A percentile compares a stretch with the other conserved stretches of the same genome.
Conservation (phyloP, 257 asterid genomes). For the Solanum chmielewskii region DNA sequence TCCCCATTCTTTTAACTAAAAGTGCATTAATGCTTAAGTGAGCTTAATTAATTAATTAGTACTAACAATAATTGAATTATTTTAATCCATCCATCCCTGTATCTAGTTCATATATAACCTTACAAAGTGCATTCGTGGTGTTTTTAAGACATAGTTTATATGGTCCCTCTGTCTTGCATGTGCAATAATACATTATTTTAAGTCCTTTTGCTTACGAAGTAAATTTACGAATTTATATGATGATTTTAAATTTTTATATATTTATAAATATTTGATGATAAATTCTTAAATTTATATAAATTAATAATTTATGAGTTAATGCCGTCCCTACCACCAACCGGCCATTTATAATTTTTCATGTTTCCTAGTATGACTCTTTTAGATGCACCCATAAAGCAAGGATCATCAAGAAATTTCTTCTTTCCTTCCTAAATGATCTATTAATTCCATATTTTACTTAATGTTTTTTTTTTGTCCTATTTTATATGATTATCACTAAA, state of each 20-base stretch:
- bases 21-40: neutral
- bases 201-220: neutral
- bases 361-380: neutral
- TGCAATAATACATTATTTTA: neutral
- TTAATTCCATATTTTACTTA: neutral
- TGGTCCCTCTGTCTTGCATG: neutral
- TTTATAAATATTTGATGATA: neutral
- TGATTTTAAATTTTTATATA: neutral
- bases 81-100: neutral
- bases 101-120: neutral
- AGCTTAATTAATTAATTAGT: neutral
- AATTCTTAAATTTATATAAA: neutral
- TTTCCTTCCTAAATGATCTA: neutral
- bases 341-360: neutral
- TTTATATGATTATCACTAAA: neutral
- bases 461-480: neutral
- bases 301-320: neutral
- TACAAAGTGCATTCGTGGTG: neutral
- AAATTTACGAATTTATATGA: accelerated
- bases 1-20: neutral
- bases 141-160: neutral
- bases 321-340: neutral
- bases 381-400: neutral
- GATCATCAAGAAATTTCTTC: neutral
- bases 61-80: neutral